Evolutionary conservation across 768 basidiomycete species (phyloP).

Genomic region (Tulasnella sp.): DNA sequence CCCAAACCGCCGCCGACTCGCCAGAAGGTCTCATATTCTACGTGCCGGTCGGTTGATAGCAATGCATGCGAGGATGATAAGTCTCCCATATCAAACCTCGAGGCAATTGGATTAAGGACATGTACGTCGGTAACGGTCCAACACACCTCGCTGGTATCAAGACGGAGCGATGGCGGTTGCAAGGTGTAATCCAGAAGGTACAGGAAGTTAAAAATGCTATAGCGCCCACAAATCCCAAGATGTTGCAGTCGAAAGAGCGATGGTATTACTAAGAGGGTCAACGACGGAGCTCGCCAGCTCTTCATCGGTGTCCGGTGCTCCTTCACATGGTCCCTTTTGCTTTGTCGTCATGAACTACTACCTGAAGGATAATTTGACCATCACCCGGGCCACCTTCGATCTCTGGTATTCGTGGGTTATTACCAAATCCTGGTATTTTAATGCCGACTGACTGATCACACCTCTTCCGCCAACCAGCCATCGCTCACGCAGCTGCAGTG

Average conservation of each 20-base stretch:
- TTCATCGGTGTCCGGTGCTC: slow-evolving; percentile 77
- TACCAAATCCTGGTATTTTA: not conserved
- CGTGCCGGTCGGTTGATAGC: not conserved
- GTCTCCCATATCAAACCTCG: not conserved
- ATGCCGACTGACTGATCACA: not conserved
- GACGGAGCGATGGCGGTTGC: slow-evolving; percentile 72
- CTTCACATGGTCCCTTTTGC: slow-evolving; percentile 70
- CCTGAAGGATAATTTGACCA: slow-evolving; percentile 64
- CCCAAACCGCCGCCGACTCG: too few species aligned
- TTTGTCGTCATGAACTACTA: slow-evolving; percentile 71
- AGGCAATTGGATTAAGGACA: not conserved
- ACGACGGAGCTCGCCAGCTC: slow-evolving; percentile 54
- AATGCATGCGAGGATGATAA: not conserved
- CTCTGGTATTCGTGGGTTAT: slow-evolving; percentile 61
- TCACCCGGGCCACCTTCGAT: slow-evolving; percentile 65
- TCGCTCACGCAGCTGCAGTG: slow-evolving; percentile 82
- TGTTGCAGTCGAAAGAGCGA: slow-evolving; percentile 2
- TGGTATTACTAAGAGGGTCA: slow-evolving; percentile 24
- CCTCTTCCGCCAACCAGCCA: slow-evolving; percentile 40
- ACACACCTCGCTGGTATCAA: slow-evolving; percentile 63
- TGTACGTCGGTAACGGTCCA: not conserved
- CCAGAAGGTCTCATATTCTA: too few species aligned
- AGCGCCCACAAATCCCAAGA: slow-evolving; percentile 1
- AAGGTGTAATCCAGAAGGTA: slow-evolving; percentile 58
- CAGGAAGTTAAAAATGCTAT: not conserved